Percentiles rank a stretch among this genome's conserved stretches.
Evolutionary conservation across 352 stramenopile genomes (phyloP).

Genomic region (Phytophthora sp.): DNA sequence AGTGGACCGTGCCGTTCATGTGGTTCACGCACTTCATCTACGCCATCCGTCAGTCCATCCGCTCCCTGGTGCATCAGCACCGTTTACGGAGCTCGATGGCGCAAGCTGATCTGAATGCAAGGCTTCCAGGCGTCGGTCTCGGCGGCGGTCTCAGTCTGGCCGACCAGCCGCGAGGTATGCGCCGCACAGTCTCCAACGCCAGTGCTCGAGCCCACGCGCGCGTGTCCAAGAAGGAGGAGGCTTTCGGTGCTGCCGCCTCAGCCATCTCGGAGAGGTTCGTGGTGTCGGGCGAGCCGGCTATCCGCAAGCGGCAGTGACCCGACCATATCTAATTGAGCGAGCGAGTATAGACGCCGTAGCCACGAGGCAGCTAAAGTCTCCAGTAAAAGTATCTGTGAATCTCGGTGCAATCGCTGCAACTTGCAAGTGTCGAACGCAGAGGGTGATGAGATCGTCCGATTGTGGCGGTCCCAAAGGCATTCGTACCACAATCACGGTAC

Average conservation of each 20-base stretch:
- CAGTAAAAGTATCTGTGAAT: conserved; percentile 11
- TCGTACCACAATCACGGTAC: conserved; percentile 28
- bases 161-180: conserved; percentile 51
- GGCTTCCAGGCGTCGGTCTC: conserved; percentile 41
- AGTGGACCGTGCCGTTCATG: conserved; percentile 83
- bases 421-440: conserved; percentile 9
- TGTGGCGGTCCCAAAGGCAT: no score
- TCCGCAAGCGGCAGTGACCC: conserved; percentile 37
- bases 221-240: conserved; percentile 87
- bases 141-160: conserved; percentile 27
- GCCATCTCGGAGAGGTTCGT: conserved; percentile 83
- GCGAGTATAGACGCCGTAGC: conserved; percentile 1
- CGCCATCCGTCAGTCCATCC: conserved; percentile 68
- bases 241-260: conserved; percentile 80
- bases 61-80: conserved; percentile 79
- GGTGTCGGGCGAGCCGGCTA: conserved; percentile 40
- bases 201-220: conserved; percentile 66
- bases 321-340: conserved; percentile 6
- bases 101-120: conserved; percentile 56
- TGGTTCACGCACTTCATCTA: conserved; percentile 73
- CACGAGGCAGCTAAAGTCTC: not conserved
- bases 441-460: conserved; percentile 12
- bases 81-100: conserved; percentile 67
- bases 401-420: conserved; percentile 15
- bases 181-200: conserved; percentile 66